Evolutionary conservation across 805 yeast species (phyloP).

Genomic region (Kodamaea hsintzibuensis): DNA sequence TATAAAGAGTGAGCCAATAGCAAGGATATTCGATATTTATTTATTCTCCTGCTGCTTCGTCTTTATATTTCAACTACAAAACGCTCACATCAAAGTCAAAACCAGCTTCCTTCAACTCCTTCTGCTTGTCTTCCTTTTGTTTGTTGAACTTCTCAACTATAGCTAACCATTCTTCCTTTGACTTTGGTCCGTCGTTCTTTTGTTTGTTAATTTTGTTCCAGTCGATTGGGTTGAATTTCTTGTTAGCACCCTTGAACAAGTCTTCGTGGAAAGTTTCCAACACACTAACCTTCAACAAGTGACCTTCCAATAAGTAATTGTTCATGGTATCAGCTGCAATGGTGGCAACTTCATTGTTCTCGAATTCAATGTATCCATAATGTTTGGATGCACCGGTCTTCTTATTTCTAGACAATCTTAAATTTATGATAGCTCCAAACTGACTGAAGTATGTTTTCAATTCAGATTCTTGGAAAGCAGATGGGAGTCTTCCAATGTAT

Average conservation of each 20-base stretch:
- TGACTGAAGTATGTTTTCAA: constrained; percentile 80
- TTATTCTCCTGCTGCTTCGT: too few species aligned
- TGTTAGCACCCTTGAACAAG: constrained; percentile 58
- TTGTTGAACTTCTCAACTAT: constrained; percentile 48
- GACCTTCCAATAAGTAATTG: constrained; percentile 87
- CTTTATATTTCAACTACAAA: constrained; percentile 15
- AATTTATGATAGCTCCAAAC: constrained; percentile 80
- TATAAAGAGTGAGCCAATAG: too few species aligned
- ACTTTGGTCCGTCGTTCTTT: constrained; percentile 58
- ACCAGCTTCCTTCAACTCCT: constrained; percentile 55
- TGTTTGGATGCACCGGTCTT: constrained; percentile 90
- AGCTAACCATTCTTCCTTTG: constrained; percentile 56
- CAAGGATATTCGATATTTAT: too few species aligned
- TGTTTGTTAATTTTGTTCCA: constrained; percentile 55
- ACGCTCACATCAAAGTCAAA: constrained; percentile 46
- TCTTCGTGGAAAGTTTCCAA: constrained; percentile 59
- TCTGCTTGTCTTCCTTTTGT: constrained; percentile 45
- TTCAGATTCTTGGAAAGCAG: constrained; percentile 85
- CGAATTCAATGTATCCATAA: constrained; percentile 87
- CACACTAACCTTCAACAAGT: constrained; percentile 64
- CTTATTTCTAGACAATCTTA: constrained; percentile 84
- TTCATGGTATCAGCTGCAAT: constrained; percentile 95
- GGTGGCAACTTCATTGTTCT: constrained; percentile 70
- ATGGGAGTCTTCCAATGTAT: constrained; percentile 90
- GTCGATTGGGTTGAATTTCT: constrained; percentile 57